Base-by-base conservation (phyloP, 306 rosid genomes). In the Gillenia trifoliata region DNA sequence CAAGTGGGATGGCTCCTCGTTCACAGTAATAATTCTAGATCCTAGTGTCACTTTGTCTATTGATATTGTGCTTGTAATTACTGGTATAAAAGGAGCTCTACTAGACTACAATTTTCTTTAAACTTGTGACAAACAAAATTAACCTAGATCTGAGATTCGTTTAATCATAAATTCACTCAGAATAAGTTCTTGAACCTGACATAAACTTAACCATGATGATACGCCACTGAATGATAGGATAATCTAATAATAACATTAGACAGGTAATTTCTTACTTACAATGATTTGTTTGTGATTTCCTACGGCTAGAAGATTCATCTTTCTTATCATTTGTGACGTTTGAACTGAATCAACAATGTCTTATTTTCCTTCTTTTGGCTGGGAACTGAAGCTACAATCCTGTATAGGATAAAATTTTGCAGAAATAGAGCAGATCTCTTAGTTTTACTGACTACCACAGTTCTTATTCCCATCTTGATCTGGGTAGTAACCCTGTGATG, bases 1-100 rank as follows among this genome's bases (percentile, higher is more conserved):
- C 99, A 56, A 95, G 99, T 77, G 99, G 99, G 84, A 95, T 95
- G 99, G 98, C 99, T 92, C 98, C 99, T 73, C 99, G 84, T 71
- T 77, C 99, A 75, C 99, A 95, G 99, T 95, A 95, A 90, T 28
- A 77, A 81, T 59, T 84, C 88, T 79, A 60, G 66, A 84, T 57
- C 81, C 66, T 8, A 60, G 30, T 82, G 34, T 82, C 71, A 54
- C 50, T 69, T 62, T 62, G 8, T 38, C 31, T 36, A 57, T 23
- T 71, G 65, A 47, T 56, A 68, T 72, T 57, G 10, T 69, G 43
- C 28, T 67, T 64, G 16, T 79, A 76, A 41, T 56, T 81, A 25
- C 74, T 52, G 52, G 64, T 34, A 55, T 23, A 23, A 17, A 56
- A 11, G 29, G 30, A 23, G 30, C 16, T n/a, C 12, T 56, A 3